Evolutionary conservation across 2,329 filamentous ascomycete species (phyloP).

Genomic region (Pestalotiopsis sp.): DNA sequence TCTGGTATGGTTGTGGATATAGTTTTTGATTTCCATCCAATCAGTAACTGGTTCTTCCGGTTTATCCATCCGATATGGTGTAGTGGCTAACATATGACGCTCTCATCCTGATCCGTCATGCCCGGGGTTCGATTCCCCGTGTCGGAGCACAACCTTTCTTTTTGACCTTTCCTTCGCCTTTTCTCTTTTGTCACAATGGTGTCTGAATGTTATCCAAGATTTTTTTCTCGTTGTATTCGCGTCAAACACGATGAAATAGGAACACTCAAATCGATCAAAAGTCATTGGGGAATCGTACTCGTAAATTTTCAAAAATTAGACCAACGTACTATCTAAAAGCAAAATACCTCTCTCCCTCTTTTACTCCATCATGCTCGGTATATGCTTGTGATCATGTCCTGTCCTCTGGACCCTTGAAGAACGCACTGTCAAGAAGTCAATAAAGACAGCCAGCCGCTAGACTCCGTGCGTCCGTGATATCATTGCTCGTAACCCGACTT

Average conservation of each 20-base stretch:
- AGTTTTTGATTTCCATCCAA: not conserved
- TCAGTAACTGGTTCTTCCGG: not conserved
- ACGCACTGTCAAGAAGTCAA: not conserved
- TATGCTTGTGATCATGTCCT: not conserved
- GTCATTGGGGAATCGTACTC: not conserved
- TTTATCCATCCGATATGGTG: conserved; percentile 1
- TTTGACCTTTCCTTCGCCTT: not conserved
- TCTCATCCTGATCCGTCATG: conserved; percentile 21
- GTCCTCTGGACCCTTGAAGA: not conserved
- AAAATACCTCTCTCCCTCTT: too few relatives aligned
- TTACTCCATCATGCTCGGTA: not conserved
- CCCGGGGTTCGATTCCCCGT: conserved; percentile 32
- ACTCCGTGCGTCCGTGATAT: not conserved
- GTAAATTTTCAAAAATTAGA: not conserved
- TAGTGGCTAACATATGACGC: conserved; percentile 8
- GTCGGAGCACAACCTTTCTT: conserved; percentile 19
- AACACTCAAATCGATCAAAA: too few relatives aligned
- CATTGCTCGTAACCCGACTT: not conserved
- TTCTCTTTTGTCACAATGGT: not conserved
- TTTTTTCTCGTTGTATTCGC: too few relatives aligned
- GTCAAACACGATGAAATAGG: too few relatives aligned
- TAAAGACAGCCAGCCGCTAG: not conserved
- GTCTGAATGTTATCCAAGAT: too few relatives aligned
- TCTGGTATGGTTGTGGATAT: not conserved
- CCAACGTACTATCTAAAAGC: too few relatives aligned